Evolutionary conservation across 2,329 filamentous ascomycete species (phyloP).

Genomic region (Gaeumannomyces sp.): DNA sequence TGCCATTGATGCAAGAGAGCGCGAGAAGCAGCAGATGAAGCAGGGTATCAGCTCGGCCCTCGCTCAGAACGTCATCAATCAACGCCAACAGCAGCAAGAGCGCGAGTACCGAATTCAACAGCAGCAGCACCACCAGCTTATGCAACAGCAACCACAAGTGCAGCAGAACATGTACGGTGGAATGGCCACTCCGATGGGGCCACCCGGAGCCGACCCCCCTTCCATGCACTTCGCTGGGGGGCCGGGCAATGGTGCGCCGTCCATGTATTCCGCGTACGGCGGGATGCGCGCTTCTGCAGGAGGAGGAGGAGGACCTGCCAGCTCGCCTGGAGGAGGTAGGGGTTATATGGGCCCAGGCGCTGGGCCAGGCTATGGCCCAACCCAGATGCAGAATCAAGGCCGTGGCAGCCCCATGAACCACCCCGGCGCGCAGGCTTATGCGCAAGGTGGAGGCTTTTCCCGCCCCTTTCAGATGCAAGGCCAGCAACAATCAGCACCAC

Average conservation of each 20-base stretch:
- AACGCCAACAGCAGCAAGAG: conserved; percentile 42
- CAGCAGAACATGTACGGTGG: conserved; percentile 22
- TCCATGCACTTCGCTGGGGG: background rate
- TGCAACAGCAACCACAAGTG: conserved; percentile 24
- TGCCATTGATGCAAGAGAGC: conserved; percentile 73
- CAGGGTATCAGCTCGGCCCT: conserved; percentile 63
- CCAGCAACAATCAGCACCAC: conserved; percentile 3
- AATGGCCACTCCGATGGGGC: conserved; percentile 19
- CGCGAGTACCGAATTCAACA: conserved; percentile 27
- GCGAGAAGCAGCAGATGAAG: conserved; percentile 66
- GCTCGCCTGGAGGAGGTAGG: conserved; percentile 13
- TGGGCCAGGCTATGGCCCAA: conserved; percentile 15
- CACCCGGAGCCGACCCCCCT: conserved; percentile 14
- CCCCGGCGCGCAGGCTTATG: conserved; percentile 10
- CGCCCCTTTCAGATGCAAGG: conserved; percentile 11
- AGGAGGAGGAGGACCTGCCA: background rate
- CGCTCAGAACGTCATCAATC: conserved; percentile 66
- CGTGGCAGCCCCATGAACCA: conserved; percentile 7
- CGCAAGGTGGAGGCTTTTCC: conserved; percentile 11
- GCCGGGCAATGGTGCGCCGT: conserved; percentile 15
- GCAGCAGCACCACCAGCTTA: conserved; percentile 25
- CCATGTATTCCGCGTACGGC: conserved; percentile 19
- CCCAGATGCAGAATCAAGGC: conserved; percentile 15
- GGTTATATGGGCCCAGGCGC: conserved; percentile 15
- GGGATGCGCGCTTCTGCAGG: conserved; percentile 13